These are phyloP conservation scores for Candida oleophila DNA, from an alignment of 805 yeast species.

Conservation along the genomic window DNA sequence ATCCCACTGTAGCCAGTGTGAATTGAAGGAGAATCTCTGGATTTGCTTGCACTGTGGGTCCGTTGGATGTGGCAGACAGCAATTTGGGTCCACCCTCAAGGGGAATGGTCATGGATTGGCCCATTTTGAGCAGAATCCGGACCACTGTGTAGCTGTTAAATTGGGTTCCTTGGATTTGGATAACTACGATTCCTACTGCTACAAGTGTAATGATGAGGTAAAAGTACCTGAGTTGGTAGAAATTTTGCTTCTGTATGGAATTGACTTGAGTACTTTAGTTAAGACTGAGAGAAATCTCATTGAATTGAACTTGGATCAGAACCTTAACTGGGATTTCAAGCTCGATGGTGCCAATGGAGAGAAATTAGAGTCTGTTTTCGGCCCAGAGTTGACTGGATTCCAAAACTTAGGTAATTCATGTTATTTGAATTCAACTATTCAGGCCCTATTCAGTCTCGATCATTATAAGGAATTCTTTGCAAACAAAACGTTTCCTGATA, in stretches of 20 bases:
- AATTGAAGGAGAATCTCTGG: constrained; percentile 80
- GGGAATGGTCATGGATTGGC: constrained; percentile 89
- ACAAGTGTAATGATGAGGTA: constrained; percentile 85
- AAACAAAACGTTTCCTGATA: constrained; percentile 20
- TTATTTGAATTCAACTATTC: constrained; percentile 80
- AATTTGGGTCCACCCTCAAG: constrained; percentile 83
- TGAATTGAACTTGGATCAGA: constrained; percentile 91
- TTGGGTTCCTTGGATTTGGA: constrained; percentile 73
- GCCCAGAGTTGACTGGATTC: constrained; percentile 78
- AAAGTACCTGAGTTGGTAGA: constrained; percentile 58
- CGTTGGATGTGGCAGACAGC: constrained; percentile 93
- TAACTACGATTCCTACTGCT: constrained; percentile 81
- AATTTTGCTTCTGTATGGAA: constrained; percentile 59
- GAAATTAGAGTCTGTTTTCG: constrained; percentile 62
- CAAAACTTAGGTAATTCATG: constrained; percentile 92
- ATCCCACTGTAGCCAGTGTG: constrained; percentile 56
- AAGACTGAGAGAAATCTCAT: constrained; percentile 87
- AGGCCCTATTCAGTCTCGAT: constrained; percentile 56
- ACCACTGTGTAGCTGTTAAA: constrained; percentile 85
- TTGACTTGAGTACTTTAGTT: constrained; percentile 51
- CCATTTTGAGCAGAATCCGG: constrained; percentile 54
- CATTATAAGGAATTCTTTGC: constrained; percentile 41
- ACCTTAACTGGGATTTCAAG: constrained; percentile 88
- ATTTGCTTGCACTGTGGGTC: constrained; percentile 86
- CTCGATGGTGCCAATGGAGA: constrained; percentile 73